Evolutionary conservation across 1,139 yeast species (phyloP), one percentile per base, ranked within the genome.

Genomic region (Yamadazyma songkhlaensis): DNA sequence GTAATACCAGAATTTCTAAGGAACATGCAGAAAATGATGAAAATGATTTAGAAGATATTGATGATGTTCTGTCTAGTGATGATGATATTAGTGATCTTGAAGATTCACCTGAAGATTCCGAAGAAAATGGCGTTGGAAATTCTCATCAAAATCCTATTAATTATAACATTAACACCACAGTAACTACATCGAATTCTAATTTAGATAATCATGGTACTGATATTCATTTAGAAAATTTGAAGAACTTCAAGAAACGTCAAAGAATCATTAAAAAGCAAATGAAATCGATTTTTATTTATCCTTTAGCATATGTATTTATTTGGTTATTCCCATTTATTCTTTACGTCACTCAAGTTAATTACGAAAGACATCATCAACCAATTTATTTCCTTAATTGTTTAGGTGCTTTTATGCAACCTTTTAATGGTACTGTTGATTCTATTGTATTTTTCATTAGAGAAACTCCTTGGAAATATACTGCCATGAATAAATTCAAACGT

Each of bases 321-420:
- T 88, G 96, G 96, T 55, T 83, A 11, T 82, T 86, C 47, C 96
- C 96, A 1, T 76, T 87, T 44, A 74, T 83, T n/a, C 72, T 80
- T 29, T 85, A 84, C 51, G 67, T 79, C 34, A 70, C 86, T 6
- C 86, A 81, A 55, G 55, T 70, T 44, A 62, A 65, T 35, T 67
- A 77, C 49, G 84, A 79, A 46, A 52, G 64, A 35, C 45, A 46
- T 2, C 71, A 66, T 44, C 72, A 74, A 1, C 80, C 84, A 0
- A 68, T 79, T 7, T 74, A 72, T 45, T 84, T 94, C 85, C 59
- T 86, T 31, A 74, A 78, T 39, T 74, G 78, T 35, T 60, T 84
- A 43, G 79, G 85, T 10, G 84, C 94, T 0, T 81, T 82, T 50
- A 79, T 82, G 72, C 89, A 84, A 57, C 92, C 96, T 1, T 73